Evolutionary conservation across 2,329 filamentous ascomycete genomes (phyloP).

Genomic region (Fusarium sarcochroum): DNA sequence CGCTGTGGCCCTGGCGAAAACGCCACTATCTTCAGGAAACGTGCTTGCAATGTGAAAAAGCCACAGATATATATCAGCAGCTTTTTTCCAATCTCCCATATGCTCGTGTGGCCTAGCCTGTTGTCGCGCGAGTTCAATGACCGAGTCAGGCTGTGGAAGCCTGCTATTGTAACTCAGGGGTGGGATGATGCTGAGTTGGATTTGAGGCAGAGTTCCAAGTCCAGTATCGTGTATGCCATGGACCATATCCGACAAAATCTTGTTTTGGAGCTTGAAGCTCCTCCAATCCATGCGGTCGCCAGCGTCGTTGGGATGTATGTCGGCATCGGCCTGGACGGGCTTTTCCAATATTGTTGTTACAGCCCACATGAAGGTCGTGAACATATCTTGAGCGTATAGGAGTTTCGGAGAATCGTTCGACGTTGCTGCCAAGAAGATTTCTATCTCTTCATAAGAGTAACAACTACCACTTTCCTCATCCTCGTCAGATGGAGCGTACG

Average conservation of each 20-base stretch:
- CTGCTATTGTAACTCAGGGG: background rate
- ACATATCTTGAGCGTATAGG: background rate
- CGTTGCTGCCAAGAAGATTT: background rate
- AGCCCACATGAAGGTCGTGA: background rate
- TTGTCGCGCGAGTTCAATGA: background rate
- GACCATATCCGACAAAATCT: background rate
- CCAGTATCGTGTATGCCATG: background rate
- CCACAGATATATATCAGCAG: background rate
- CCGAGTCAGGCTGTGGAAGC: background rate
- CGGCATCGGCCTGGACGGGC: background rate
- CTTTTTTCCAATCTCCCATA: background rate
- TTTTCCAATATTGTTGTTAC: fast-evolving
- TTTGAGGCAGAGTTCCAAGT: background rate
- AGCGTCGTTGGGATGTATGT: background rate
- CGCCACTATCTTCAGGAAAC: background rate
- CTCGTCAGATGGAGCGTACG: too few species aligned
- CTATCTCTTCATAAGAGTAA: too few species aligned
- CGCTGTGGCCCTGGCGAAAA: background rate
- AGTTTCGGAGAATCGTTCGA: background rate
- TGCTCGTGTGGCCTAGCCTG: background rate
- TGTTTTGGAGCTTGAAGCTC: background rate
- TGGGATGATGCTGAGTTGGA: background rate
- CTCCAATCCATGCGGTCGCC: background rate
- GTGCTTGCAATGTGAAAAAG: background rate
- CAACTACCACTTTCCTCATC: too few species aligned